Base-by-base conservation (phyloP, 371 early-diverging fungal species). In the Mucor indicus region DNA sequence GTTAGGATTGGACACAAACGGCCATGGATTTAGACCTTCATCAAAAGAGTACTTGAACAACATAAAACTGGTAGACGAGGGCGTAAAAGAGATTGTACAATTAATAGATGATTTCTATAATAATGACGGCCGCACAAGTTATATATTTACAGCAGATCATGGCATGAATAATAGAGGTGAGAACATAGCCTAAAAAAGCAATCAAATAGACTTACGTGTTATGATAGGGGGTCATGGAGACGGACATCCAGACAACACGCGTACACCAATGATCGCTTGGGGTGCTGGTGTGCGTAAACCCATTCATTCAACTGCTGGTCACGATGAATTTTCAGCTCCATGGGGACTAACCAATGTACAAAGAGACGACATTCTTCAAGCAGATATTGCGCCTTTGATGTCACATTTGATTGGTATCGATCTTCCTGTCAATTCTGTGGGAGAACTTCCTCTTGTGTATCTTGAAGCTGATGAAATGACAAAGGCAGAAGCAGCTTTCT, bases 361-460 rank as follows among this genome's bases (percentile, higher is more conserved):
- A 46, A 80, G 95, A 25, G 65, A 86, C 44, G 96, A 95, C 67
- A 86, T 97, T 21, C 74, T 74, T 43, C 96, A 97, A 61, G 97
- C 97, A 3, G 97, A 95, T 71, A 89, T 97, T 64, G 95, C 97
- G 1, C 96, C 96, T 11, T 77, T 97, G 41, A 95, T 97, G 95
- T 83, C 95, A 0, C 72, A 92, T 24, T 69, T 97, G 10, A 72
- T 94, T 25, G 96, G 96, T 4, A 71, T 92, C 2, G 79, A 86
- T 49, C 80, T 85, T 50, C 97, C 97, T 3, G 85, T 91, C 15
- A 97, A 97, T 65, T 93, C 93, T 16, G 96, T 95, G 6, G 97
- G 97, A 20, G 83, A 82, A 19, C 67, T 95, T 3, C 97, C 96
- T 1, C 55, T 94, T 37, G 56, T 50, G 12, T 95, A 90, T 63